phyloP scores from a whole-genome alignment of 495 filamentous ascomycete species.

The Pyronema omphalodes region DNA sequence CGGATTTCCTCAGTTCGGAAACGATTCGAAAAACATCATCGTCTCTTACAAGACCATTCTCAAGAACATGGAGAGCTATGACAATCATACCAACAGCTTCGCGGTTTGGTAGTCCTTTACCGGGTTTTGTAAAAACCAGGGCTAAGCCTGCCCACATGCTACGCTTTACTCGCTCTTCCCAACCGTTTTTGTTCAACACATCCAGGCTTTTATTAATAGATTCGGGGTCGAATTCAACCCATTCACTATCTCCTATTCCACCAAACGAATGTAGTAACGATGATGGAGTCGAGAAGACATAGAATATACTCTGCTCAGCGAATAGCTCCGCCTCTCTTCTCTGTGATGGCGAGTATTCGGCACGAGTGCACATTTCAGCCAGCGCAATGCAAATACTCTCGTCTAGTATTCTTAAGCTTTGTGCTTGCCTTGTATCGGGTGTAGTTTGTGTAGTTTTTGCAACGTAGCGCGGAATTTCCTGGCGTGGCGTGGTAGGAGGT shows the following conservation, averaged over 20 bases:
- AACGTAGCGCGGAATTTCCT: constrained; percentile 11
- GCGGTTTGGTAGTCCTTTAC: constrained; percentile 32
- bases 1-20: constrained; percentile 34
- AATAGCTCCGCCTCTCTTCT: constrained; percentile 37
- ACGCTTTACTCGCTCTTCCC: constrained; percentile 42
- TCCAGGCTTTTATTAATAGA: constrained; percentile 27
- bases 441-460: constrained; percentile 8
- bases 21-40: constrained; percentile 16
- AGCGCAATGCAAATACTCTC: constrained; percentile 14
- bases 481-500: background rate
- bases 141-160: constrained; percentile 61
- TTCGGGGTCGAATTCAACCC: constrained; percentile 29
- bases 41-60: constrained; percentile 11
- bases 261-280: constrained; percentile 48
- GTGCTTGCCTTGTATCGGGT: constrained; percentile 6
- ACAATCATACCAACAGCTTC: constrained; percentile 40
- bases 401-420: constrained; percentile 26
- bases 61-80: constrained; percentile 38
- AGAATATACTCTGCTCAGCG: constrained; percentile 55
- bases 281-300: constrained; percentile 46
- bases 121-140: constrained; percentile 35
- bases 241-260: constrained; percentile 35
- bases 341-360: constrained; percentile 7
- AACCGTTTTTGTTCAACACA: constrained; percentile 11
- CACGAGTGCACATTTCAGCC: constrained; percentile 5